phyloP scores from a whole-genome alignment of 2,329 filamentous ascomycete species.

The Cladosporium sp. region DNA sequence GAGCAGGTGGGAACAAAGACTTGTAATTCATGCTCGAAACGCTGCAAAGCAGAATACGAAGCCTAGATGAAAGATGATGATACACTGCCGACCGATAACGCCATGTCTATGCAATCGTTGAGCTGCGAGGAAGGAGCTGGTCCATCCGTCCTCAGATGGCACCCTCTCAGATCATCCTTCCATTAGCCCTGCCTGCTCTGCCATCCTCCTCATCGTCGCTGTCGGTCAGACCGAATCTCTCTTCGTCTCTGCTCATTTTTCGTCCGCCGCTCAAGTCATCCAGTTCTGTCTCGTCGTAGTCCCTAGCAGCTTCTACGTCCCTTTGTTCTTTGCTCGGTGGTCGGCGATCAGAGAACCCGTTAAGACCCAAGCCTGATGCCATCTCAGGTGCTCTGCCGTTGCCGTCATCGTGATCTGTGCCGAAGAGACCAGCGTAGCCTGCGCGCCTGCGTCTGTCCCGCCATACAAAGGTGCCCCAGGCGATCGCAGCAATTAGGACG shows the following conservation, averaged over 20 bases:
- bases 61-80: neutral
- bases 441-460: slow-evolving; percentile 52
- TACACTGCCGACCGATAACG: neutral
- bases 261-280: slow-evolving; percentile 49
- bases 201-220: slow-evolving; percentile 22
- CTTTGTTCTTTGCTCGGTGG: slow-evolving; percentile 41
- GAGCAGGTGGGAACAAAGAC: neutral
- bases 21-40: neutral
- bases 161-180: neutral
- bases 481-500: slow-evolving; percentile 68
- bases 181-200: slow-evolving; percentile 12
- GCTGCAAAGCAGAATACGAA: neutral
- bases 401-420: slow-evolving; percentile 41
- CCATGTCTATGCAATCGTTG: neutral
- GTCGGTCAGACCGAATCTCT: slow-evolving; percentile 19
- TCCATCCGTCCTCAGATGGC: neutral
- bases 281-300: slow-evolving; percentile 63
- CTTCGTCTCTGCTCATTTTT: slow-evolving; percentile 9
- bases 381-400: slow-evolving; percentile 44
- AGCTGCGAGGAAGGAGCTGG: neutral
- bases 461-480: slow-evolving; percentile 73
- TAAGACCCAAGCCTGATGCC: slow-evolving; percentile 45
- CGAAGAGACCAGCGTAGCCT: slow-evolving; percentile 48
- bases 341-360: slow-evolving; percentile 30
- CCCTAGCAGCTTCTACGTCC: slow-evolving; percentile 59